A percentile compares a stretch with the other conserved stretches of the same genome.
Conservation (phyloP, 2,329 filamentous ascomycete genomes). For the Colletotrichum melonis region DNA sequence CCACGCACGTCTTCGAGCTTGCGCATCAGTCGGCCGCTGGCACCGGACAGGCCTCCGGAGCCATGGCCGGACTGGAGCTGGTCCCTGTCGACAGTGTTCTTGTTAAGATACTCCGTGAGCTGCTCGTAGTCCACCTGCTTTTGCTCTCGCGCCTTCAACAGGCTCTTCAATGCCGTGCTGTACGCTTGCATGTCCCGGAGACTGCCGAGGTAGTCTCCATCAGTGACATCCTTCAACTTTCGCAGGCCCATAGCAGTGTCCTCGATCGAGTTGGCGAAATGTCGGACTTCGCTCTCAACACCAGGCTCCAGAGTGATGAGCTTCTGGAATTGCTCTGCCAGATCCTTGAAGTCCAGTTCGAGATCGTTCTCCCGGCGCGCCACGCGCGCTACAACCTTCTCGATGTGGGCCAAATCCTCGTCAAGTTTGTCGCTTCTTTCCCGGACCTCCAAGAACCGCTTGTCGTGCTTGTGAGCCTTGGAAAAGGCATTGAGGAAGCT, state of each 20-base stretch:
- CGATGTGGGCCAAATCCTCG: constrained; percentile 91
- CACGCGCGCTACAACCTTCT: constrained; percentile 94
- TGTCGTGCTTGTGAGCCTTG: constrained; percentile 95
- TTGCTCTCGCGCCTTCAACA: constrained; percentile 93
- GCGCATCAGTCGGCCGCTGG: constrained; percentile 87
- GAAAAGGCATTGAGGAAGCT: constrained; percentile 97
- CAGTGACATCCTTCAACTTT: constrained; percentile 87
- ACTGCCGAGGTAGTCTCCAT: constrained; percentile 94
- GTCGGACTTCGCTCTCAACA: constrained; percentile 83
- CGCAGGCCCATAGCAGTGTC: constrained; percentile 84
- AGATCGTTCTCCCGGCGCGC: constrained; percentile 89
- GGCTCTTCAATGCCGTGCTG: constrained; percentile 84
- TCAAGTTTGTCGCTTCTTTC: constrained; percentile 95
- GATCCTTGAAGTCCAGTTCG: constrained; percentile 87
- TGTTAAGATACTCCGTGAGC: constrained; percentile 93
- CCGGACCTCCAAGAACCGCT: constrained; percentile 92
- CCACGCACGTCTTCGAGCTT: constrained; percentile 98
- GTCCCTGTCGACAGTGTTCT: constrained; percentile 89
- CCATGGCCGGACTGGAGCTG: constrained; percentile 73
- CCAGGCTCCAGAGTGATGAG: constrained; percentile 90
- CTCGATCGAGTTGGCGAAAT: constrained; percentile 88
- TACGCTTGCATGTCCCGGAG: constrained; percentile 97
- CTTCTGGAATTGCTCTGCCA: constrained; percentile 95
- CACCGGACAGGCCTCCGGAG: constrained; percentile 71
- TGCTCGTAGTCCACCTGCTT: constrained; percentile 99